These are phyloP conservation scores for Hypoxylon lienhwacheense DNA, from an alignment of 495 filamentous ascomycete species.

Conservation along the genomic window DNA sequence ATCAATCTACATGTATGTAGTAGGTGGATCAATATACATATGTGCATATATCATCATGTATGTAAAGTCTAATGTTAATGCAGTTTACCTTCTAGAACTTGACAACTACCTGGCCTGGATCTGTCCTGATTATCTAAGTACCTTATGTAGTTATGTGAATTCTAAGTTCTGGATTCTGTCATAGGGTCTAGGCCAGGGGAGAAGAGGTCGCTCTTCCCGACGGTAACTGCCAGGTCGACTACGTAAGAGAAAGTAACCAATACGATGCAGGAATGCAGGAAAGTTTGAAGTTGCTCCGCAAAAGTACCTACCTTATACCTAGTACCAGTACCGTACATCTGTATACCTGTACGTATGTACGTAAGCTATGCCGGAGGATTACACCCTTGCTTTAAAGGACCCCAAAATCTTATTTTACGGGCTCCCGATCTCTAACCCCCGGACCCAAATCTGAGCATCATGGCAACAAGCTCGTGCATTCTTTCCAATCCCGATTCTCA, in stretches of 20 bases:
- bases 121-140: conserved; percentile 3
- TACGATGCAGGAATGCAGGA: conserved; percentile 13
- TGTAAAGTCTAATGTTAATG: too few species aligned
- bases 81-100: too few species aligned
- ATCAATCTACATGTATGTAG: too few species aligned
- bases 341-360: too few species aligned
- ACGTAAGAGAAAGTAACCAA: too few species aligned
- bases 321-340: too few species aligned
- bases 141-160: too few species aligned
- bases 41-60: too few species aligned
- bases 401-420: conserved; percentile 40
- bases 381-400: conserved; percentile 9
- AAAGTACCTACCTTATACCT: too few species aligned
- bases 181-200: conserved; percentile 1
- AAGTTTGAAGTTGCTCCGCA: conserved; percentile 29
- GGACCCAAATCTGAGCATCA: conserved; percentile 31
- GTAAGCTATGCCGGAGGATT: conserved; percentile 24
- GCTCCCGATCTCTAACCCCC: conserved; percentile 38
- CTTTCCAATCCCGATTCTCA: conserved; percentile 23
- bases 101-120: too few species aligned
- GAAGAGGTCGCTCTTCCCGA: conserved; percentile 17
- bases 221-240: conserved; percentile 13
- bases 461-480: conserved; percentile 21
- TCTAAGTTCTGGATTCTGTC: too few species aligned
- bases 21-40: too few species aligned